Base-by-base conservation (phyloP, 306 rosid species). In the Sechiopsis laciniata region DNA sequence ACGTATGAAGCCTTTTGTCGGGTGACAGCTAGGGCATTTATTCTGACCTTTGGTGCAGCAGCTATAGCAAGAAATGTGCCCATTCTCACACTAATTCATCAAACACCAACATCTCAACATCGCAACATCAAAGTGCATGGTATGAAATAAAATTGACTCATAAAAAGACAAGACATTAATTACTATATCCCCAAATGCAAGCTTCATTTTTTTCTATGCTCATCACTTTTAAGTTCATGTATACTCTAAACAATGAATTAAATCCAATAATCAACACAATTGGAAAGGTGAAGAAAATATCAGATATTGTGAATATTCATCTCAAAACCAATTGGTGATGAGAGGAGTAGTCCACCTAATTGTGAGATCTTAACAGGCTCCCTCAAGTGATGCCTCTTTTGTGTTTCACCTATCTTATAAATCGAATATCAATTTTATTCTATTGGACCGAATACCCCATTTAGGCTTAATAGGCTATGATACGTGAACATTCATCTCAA, bases 21-120 rank as follows among this genome's bases (percentile, higher is more conserved):
- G 29, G 29, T 2, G 2, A 2, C 29, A 26, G 29, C 29, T 26
- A 26, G 29, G 29, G 29, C 29, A 26, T 26, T 26, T 26, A 26
- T 26, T 26, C 29, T 26, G 29, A 26, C 1, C 29, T 26, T 26
- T 26, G 29, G 29, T 61, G 76, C 92, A 85, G 78, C 96, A 89
- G 53, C 61, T 67, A 64, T 84, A 83, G 84, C 95, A 92, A 73
- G 92, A 89, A 67, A 84, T 81, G 60, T 92, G 97, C 21, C 97
- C 97, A 82, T 92, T 89, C 80, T 92, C 92, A 58, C 97, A 92
- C 97, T 92, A 63, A 26, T 14, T 12, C 50, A 62, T 26, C 29
- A 26, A 77, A 80, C 59, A 63, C 83, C 52, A 58, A 46, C 57
- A 74, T n/a, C n/a, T 16, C 67, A 50, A 46, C 57, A 74, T n/a